These are phyloP conservation scores for Vachellia collinsii DNA, from an alignment of 306 rosid species.

Conservation along the genomic window DNA sequence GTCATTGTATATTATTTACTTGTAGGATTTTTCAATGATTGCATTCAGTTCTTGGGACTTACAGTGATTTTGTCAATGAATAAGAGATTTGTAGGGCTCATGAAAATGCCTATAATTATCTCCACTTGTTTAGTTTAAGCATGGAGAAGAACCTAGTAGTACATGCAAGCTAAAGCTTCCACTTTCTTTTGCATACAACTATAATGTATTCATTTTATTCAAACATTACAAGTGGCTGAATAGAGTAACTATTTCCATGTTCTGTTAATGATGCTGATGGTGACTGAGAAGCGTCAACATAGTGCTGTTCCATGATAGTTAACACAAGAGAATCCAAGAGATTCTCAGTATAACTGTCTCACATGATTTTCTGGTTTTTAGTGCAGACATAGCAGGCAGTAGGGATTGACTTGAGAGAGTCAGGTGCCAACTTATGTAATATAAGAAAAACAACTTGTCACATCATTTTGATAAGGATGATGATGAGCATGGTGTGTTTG, in stretches of 20 bases:
- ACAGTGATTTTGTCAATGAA: too few species aligned
- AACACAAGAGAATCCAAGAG: neutral
- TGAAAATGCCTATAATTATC: neutral
- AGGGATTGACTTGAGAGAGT: constrained; percentile 37
- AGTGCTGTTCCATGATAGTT: constrained; percentile 19
- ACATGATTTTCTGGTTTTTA: constrained; percentile 21
- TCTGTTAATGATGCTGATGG: constrained; percentile 9
- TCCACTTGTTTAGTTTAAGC: neutral
- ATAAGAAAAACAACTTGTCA: constrained; percentile 35
- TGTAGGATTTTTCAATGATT: too few species aligned
- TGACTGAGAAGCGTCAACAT: constrained; percentile 12
- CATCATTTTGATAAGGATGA: constrained; percentile 40
- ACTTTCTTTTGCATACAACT: constrained; percentile 23
- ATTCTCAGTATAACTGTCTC: neutral
- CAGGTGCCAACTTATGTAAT: constrained; percentile 36
- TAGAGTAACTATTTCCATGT: neutral
- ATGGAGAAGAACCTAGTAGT: neutral
- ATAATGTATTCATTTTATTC: constrained; percentile 12
- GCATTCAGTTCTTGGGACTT: too few species aligned
- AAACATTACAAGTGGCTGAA: neutral
- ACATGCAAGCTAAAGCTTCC: neutral
- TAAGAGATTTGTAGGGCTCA: neutral
- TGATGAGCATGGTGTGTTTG: constrained; percentile 30
- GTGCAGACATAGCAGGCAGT: constrained; percentile 20
- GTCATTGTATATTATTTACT: too few species aligned